phyloP scores from a whole-genome alignment of 441 rosid species.

The Oxalis stricta region DNA sequence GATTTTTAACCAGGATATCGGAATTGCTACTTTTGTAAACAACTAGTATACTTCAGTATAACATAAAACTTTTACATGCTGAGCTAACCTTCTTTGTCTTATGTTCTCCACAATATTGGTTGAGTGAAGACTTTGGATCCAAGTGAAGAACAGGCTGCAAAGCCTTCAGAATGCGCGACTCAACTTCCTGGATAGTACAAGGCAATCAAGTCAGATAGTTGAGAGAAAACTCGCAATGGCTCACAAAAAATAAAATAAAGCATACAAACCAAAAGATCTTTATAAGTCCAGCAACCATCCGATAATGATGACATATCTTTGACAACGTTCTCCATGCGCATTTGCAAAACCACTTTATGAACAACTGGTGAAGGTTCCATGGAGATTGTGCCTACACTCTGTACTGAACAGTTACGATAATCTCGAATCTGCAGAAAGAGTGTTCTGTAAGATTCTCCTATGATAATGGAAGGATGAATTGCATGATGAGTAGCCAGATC shows the following conservation, averaged over 20 bases:
- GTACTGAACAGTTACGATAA: constrained; percentile 13
- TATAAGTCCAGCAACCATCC: constrained; percentile 17
- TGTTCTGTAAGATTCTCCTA: not conserved
- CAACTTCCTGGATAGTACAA: constrained; percentile 14
- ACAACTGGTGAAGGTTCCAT: constrained; percentile 10
- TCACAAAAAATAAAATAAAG: no score
- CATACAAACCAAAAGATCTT: constrained; percentile 13
- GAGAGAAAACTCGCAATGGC: no score
- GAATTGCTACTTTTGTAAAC: not conserved
- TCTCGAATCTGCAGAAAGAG: constrained; percentile 15
- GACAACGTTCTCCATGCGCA: constrained; percentile 22
- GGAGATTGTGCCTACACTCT: not conserved
- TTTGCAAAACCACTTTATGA: constrained; percentile 10
- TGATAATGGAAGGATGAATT: not conserved
- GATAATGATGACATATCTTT: constrained; percentile 15
- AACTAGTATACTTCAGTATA: not conserved
- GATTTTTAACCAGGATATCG: no score
- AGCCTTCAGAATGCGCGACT: constrained; percentile 18
- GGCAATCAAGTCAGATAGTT: not conserved
- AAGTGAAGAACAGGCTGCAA: constrained; percentile 21
- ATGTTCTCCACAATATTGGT: not conserved
- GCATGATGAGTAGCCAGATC: no score
- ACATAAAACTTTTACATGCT: not conserved
- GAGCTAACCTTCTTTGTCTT: constrained; percentile 12
- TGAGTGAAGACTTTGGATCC: constrained; percentile 4